These are phyloP conservation scores for Starmera dryadoides DNA, from an alignment of 805 yeast species.

Conservation along the genomic window DNA sequence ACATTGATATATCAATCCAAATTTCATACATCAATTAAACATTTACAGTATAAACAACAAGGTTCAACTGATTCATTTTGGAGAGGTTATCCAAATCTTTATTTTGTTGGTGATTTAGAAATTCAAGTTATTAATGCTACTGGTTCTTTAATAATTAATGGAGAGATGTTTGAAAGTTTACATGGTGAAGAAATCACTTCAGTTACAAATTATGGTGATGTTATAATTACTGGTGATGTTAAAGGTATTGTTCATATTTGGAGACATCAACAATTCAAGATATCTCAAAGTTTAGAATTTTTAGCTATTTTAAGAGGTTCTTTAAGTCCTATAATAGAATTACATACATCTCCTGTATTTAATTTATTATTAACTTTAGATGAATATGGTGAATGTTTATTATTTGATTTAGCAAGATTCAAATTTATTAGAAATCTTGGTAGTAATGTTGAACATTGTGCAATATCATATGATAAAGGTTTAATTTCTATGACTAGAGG, in stretches of 20 bases:
- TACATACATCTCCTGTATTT: conserved; percentile 44
- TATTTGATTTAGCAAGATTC: conserved; percentile 60
- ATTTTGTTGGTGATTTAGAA: conserved; percentile 19
- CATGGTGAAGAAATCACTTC: conserved; percentile 25
- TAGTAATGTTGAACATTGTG: conserved; percentile 22
- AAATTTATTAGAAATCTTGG: conserved; percentile 37
- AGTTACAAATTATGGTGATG: conserved; percentile 19
- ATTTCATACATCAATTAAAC: conserved; percentile 31
- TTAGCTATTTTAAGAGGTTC: conserved; percentile 54
- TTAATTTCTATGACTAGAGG: conserved; percentile 32
- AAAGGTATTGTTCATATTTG: conserved; percentile 60
- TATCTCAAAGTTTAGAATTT: conserved; percentile 27
- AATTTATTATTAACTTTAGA: conserved; percentile 52
- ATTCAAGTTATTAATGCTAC: conserved; percentile 13
- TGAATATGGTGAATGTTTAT: conserved; percentile 40
- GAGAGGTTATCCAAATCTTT: conserved; percentile 39
- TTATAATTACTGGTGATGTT: conserved; percentile 31
- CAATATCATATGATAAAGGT: conserved; percentile 52
- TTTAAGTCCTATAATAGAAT: conserved; percentile 32
- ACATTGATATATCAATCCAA: conserved; percentile 36
- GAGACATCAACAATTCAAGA: conserved; percentile 23
- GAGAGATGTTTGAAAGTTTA: conserved; percentile 21
- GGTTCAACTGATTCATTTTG: conserved; percentile 28
- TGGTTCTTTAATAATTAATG: conserved; percentile 17
- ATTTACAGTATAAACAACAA: conserved; percentile 36